Percentiles rank a stretch among this genome's conserved stretches.
These are phyloP conservation scores for Dichotomocladium elegans DNA, from an alignment of 371 early-diverging fungal genomes.

Conservation along the genomic window DNA sequence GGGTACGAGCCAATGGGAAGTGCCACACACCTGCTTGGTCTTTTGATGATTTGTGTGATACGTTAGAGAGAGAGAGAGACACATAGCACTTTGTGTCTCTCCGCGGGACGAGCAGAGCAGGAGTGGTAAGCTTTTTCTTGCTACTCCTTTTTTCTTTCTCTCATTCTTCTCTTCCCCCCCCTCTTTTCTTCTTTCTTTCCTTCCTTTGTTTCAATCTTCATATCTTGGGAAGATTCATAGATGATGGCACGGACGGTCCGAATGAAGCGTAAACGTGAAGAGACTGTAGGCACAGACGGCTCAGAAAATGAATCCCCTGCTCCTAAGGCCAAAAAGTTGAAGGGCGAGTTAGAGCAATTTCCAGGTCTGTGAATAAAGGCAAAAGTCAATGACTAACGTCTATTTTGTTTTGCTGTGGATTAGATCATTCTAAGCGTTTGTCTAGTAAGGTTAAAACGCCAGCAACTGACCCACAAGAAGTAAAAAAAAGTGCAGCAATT, in stretches of 20 bases:
- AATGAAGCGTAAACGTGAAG: not conserved
- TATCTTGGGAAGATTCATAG: no score
- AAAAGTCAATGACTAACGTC: no score
- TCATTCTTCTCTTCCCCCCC: not conserved
- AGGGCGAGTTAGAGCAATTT: no score
- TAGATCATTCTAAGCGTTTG: no score
- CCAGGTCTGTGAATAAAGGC: no score
- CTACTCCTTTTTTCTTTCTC: not conserved
- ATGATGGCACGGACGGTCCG: not conserved
- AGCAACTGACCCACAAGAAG: not conserved
- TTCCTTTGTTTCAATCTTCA: no score
- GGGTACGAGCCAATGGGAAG: no score
- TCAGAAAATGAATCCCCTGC: not conserved
- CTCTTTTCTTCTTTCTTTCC: not conserved
- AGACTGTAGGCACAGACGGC: not conserved
- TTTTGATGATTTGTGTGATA: not conserved
- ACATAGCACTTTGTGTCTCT: not conserved
- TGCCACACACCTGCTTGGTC: no score
- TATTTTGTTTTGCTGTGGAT: no score
- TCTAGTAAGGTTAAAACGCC: not conserved
- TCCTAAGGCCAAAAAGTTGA: not conserved
- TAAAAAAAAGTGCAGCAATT: not conserved
- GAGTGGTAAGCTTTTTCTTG: no score
- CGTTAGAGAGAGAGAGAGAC: not conserved
- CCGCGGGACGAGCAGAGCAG: not conserved